Conservation (phyloP, 2,329 filamentous ascomycete species). For the Phyllosticta citribraziliensis region DNA sequence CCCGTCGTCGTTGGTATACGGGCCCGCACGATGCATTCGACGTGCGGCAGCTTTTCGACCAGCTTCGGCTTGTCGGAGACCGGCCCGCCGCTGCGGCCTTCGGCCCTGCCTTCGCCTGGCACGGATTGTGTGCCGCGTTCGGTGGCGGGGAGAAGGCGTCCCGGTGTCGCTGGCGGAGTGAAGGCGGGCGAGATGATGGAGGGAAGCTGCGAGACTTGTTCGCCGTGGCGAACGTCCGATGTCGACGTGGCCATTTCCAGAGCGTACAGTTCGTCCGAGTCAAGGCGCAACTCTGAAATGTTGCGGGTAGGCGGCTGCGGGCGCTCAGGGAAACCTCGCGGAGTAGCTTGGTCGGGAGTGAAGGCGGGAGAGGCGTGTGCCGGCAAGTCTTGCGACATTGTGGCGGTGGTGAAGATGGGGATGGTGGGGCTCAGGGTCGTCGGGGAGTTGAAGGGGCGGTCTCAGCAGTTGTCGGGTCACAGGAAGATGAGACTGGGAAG, state of each 20-base stretch:
- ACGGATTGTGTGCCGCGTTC: slow-evolving; percentile 29
- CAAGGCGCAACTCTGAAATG: slow-evolving; percentile 28
- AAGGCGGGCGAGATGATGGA: slow-evolving; percentile 40
- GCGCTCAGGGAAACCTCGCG: slow-evolving; percentile 35
- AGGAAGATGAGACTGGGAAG: not conserved
- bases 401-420: not conserved
- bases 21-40: slow-evolving; percentile 90
- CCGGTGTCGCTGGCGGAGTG: slow-evolving; percentile 24
- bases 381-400: slow-evolving; percentile 22
- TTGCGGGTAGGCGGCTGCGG: slow-evolving; percentile 26
- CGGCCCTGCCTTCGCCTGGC: slow-evolving; percentile 30
- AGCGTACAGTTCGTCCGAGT: slow-evolving; percentile 1
- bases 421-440: not conserved
- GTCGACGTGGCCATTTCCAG: not conserved
- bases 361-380: slow-evolving; percentile 44
- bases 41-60: slow-evolving; percentile 65
- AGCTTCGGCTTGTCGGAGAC: slow-evolving; percentile 49
- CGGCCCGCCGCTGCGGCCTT: not conserved
- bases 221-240: not conserved
- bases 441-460: not conserved
- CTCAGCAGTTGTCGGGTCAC: not conserved
- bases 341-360: slow-evolving; percentile 44
- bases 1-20: slow-evolving; percentile 87
- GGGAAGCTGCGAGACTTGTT: slow-evolving; percentile 22
- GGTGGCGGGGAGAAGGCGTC: slow-evolving; percentile 19